phyloP scores from a whole-genome alignment of 176 grass and related monocot species.

The Puya raimondii region DNA sequence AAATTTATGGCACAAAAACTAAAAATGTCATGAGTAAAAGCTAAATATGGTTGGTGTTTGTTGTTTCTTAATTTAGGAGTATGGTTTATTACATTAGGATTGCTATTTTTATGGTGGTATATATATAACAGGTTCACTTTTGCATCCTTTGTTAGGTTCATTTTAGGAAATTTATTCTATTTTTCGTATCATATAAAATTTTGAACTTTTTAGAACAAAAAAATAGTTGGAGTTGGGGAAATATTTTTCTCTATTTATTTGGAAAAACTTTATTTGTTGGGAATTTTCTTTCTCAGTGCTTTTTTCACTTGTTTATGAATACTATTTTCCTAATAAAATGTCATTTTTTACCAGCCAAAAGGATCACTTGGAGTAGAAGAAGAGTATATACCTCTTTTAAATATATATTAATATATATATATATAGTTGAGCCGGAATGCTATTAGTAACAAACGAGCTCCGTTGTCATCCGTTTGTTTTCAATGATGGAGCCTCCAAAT shows the following conservation, averaged over 20 bases:
- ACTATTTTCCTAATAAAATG: no score
- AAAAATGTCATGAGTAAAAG: background rate
- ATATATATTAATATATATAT: no score
- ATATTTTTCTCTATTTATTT: background rate
- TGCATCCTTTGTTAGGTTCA: background rate
- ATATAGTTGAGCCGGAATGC: no score
- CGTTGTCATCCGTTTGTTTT: no score
- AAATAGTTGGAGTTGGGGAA: background rate
- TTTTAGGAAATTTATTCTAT: slow-evolving; percentile 1
- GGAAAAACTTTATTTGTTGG: background rate
- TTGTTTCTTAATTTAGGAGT: no score
- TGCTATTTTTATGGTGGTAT: slow-evolving; percentile 10
- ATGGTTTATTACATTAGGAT: background rate
- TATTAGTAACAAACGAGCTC: no score
- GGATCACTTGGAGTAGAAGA: no score
- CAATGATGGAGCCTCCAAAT: no score
- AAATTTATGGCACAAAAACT: background rate
- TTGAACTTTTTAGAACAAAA: background rate
- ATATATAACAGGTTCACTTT: background rate
- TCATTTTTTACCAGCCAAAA: no score
- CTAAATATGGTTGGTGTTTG: background rate
- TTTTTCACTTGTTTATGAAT: no score
- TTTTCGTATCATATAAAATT: background rate
- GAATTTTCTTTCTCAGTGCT: no score
- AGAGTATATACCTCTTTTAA: no score